Percentiles rank a stretch among this genome's conserved stretches.
phyloP scores from a whole-genome alignment of 805 yeast species.

The Monosporozyma yasuniensis region DNA sequence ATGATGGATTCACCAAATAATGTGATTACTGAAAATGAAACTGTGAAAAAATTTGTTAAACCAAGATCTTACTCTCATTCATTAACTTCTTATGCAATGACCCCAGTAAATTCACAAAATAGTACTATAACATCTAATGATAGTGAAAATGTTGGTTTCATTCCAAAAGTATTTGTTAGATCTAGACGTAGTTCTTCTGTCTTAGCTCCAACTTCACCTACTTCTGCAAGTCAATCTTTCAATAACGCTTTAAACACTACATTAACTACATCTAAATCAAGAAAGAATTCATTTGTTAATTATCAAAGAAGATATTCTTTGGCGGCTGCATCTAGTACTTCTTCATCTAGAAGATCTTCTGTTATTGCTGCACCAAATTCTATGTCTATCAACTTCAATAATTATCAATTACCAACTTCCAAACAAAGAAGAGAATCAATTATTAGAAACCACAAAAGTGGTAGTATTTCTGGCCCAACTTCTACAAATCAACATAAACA shows the following conservation, averaged over 20 bases:
- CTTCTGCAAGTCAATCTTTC: constrained; percentile 4
- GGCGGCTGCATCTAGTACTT: constrained; percentile 15
- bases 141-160: constrained; percentile 27
- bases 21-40: neutral
- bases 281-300: constrained; percentile 27
- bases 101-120: neutral
- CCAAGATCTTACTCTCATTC: constrained; percentile 27
- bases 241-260: constrained; percentile 17
- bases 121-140: constrained; percentile 8
- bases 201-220: constrained; percentile 6
- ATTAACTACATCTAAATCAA: constrained; percentile 21
- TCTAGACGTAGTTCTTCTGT: constrained; percentile 28
- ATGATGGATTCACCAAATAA: neutral
- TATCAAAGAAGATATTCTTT: constrained; percentile 24
- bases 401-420: neutral
- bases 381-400: constrained; percentile 9
- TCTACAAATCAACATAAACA: neutral
- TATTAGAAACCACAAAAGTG: constrained; percentile 4
- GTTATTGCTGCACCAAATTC: constrained; percentile 21
- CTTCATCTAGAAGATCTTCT: constrained; percentile 25
- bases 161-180: constrained; percentile 30
- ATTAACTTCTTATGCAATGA: constrained; percentile 5
- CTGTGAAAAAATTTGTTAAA: constrained; percentile 11
- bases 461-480: neutral
- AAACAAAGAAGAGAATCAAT: constrained; percentile 21